Percentiles rank a stretch among this genome's conserved stretches.
phyloP scores from a whole-genome alignment of 2,329 filamentous ascomycete genomes.

The Aspergillus floridensis region DNA sequence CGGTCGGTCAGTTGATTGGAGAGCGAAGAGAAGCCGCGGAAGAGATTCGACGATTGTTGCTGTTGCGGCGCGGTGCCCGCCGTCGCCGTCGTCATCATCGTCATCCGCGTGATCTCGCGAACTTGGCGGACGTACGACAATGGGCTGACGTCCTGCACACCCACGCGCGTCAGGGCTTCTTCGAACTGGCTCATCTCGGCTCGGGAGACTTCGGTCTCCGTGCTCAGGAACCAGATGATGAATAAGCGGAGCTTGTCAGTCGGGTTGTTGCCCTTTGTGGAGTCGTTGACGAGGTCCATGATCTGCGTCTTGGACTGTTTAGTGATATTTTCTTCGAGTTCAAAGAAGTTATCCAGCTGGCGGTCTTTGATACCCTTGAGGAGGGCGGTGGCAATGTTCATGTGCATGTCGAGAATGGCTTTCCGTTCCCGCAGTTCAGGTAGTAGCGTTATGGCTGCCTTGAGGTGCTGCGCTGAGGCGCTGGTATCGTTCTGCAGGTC shows the following conservation, averaged over 20 bases:
- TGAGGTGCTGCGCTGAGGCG: constrained; percentile 88
- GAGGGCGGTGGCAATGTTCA: constrained; percentile 88
- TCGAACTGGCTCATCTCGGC: constrained; percentile 83
- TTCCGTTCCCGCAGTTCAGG: constrained; percentile 93
- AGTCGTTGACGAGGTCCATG: constrained; percentile 78
- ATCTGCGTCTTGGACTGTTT: constrained; percentile 90
- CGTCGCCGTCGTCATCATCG: constrained; percentile 83
- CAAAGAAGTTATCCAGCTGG: constrained; percentile 93
- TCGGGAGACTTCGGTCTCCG: constrained; percentile 80
- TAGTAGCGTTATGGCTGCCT: constrained; percentile 88
- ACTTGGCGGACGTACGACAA: constrained; percentile 87
- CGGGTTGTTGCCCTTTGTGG: constrained; percentile 77
- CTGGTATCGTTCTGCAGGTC: constrained; percentile 87
- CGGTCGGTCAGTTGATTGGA: constrained; percentile 89
- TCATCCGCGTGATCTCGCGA: constrained; percentile 94
- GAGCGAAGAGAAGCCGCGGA: constrained; percentile 89
- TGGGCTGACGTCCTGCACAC: constrained; percentile 68
- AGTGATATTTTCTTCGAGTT: constrained; percentile 86
- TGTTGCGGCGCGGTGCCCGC: constrained; percentile 44
- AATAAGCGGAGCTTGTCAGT: constrained; percentile 90
- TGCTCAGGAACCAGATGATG: constrained; percentile 95
- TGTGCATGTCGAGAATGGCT: constrained; percentile 93
- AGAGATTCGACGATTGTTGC: constrained; percentile 66
- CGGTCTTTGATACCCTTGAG: constrained; percentile 86
- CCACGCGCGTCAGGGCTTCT: constrained; percentile 72